Evolutionary conservation across 2,329 filamentous ascomycete species (phyloP), one percentile per base, ranked within the genome.

Genomic region (Apiospora sp.): DNA sequence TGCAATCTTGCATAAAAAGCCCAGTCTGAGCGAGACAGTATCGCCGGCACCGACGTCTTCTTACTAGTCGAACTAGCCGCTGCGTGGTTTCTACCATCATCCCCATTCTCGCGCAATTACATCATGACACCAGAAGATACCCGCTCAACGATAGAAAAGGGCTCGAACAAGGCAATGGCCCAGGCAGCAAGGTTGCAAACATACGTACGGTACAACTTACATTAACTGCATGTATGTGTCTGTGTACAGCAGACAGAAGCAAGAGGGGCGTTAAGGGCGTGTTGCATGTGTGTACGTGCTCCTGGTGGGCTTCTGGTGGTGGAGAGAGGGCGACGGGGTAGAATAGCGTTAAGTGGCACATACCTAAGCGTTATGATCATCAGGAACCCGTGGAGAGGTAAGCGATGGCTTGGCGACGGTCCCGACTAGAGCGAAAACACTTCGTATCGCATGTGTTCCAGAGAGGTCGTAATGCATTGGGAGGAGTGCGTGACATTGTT

Each of bases 361-460:
- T 34, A n/a, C 58, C 58, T 64, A 64, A 64, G 58, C 58, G 58
- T 64, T 64, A 14, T 64, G 58, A 64, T 64, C 58, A 64, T 8
- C 58, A 64, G 58, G 58, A 64, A 64, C 58, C 58, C 34, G 30
- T 64, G 58, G 19, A 64, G 58, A 37, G 48, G 48, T 22, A 64
- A 41, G 58, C 58, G 58, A 64, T 64, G 58, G 58, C 58, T 64
- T 41, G 34, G 58, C 19, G 58, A 64, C 34, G 19, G 58, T n/a
- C 58, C 30, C 58, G 19, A 64, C 58, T 13, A 41, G n/a, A 19
- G 30, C 34, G 22, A 64, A 24, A 41, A 41, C 34, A 34, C 24
- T 14, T 64, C 34, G 19, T 64, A 41, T n/a, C 30, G 34, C 58
- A n/a, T 41, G 19, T 41, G 34, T 64, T 41, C 34, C 34, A 64